Evolutionary conservation across 1,139 yeast species (phyloP), one percentile per base, ranked within the genome.

Genomic region (Magnusiomyces magnusii): DNA sequence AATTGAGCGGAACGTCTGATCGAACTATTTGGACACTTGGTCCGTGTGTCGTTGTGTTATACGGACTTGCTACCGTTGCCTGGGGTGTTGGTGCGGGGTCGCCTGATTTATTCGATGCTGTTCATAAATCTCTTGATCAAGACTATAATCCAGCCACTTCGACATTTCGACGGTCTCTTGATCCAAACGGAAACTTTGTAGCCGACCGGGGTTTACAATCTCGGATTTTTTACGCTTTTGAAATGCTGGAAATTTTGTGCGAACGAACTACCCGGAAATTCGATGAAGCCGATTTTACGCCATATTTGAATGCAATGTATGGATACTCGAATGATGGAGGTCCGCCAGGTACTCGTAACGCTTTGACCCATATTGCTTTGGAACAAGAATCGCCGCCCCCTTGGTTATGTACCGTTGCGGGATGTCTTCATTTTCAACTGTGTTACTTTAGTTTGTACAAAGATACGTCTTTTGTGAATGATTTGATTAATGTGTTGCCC

Each of bases 221-320:
- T 2, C 63, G 75, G 17, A 54, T 71, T 19, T 67, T 65, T 39
- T 64, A 72, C 10, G 75, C 69, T 9, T 64, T 71, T 36, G 71
- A 70, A 41, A 64, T 68, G 39, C 71, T 73, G 71, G 65, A 64
- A n/a, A 64, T 62, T 24, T 53, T 55, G 21, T 19, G 51, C 28
- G 54, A 31, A 17, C 50, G 54, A 10, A 25, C 53, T 1, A 44
- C 47, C 41, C 10, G 54, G n/a, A n/a, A 53, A 42, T 25, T 42
- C 42, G 36, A 52, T 23, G 52, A 51, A 19, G 56, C 58, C 15
- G 53, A 56, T 10, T 36, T 56, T 36, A 44, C 51, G 9, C 44
- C 23, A 2, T 47, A 47, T 21, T 19, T 19, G 27, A 42, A 39
- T 27, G 17, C 31, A 5, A 25, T 23, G 41, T 19, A 21, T 19